Conservation (phyloP, 768 basidiomycete species). For the Trametes cingulata region DNA sequence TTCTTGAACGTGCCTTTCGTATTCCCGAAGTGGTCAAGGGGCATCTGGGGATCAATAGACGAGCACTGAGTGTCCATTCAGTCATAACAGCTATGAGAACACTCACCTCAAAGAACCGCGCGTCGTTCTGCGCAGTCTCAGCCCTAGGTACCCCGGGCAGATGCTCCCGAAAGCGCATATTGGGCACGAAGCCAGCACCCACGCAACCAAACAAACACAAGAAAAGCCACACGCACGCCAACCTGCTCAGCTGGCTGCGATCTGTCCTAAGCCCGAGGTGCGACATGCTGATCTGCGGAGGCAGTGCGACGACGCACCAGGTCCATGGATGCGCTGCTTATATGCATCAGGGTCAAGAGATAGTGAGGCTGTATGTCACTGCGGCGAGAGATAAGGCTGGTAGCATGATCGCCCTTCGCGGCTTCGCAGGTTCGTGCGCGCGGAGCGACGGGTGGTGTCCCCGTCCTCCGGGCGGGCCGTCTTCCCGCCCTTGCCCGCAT, state of each 20-base stretch:
- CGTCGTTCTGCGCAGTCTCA: constrained; percentile 11
- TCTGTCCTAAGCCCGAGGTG: too few species aligned
- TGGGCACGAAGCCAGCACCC: background rate
- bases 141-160: constrained; percentile 9
- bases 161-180: constrained; percentile 1
- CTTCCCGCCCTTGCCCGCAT: background rate
- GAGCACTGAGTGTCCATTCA: too few species aligned
- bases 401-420: constrained; percentile 5
- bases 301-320: too few species aligned
- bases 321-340: background rate
- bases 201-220: background rate
- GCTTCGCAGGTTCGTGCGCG: background rate
- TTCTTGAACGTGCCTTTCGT: constrained; percentile 41
- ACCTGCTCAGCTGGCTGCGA: too few species aligned
- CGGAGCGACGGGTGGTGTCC: background rate
- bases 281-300: too few species aligned
- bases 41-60: constrained; percentile 35
- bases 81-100: too few species aligned
- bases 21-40: constrained; percentile 47
- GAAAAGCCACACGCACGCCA: background rate
- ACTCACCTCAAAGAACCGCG: constrained; percentile 24
- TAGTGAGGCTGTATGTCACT: too few species aligned
- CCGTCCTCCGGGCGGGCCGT: background rate
- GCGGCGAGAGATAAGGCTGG: constrained; percentile 10
- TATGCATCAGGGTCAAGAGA: too few species aligned